A percentile compares a stretch with the other conserved stretches of the same genome.
Conservation (phyloP, 192 early-diverging fungal genomes). For the Coemansia sp. region DNA sequence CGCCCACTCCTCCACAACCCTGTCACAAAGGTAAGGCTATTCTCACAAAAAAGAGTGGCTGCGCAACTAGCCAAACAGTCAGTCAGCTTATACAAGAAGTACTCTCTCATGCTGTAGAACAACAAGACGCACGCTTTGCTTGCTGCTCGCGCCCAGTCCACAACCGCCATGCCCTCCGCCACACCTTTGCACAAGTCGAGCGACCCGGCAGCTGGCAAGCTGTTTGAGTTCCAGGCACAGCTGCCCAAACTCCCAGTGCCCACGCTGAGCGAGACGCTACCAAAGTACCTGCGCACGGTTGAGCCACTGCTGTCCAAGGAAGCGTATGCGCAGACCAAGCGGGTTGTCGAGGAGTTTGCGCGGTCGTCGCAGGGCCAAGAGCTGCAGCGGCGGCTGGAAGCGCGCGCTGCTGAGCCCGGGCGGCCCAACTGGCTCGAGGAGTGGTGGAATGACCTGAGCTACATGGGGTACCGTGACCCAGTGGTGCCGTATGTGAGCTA, state of each 20-base stretch:
- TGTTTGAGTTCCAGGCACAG: slow-evolving; percentile 72
- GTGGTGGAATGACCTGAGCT: slow-evolving; percentile 98
- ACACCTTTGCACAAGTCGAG: slow-evolving; percentile 24
- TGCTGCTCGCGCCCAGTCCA: slow-evolving; percentile 18
- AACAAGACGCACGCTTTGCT: slow-evolving; percentile 13
- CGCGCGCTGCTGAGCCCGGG: slow-evolving; percentile 70
- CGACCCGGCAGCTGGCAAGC: slow-evolving; percentile 56
- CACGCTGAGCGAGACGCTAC: slow-evolving; percentile 75
- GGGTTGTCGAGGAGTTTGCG: slow-evolving; percentile 75
- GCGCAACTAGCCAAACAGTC: not conserved
- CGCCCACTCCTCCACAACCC: slow-evolving; percentile 31
- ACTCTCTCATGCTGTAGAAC: slow-evolving; percentile 8
- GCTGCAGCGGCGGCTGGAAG: slow-evolving; percentile 83
- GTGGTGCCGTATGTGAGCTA: slow-evolving; percentile 96
- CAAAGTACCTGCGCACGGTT: slow-evolving; percentile 80
- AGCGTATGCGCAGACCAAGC: slow-evolving; percentile 71
- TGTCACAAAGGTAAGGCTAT: slow-evolving; percentile 25
- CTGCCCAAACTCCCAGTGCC: slow-evolving; percentile 93
- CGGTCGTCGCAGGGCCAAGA: slow-evolving; percentile 80
- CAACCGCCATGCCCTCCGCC: slow-evolving; percentile 37
- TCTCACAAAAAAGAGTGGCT: not conserved
- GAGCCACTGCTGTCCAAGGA: slow-evolving; percentile 69
- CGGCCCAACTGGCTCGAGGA: slow-evolving; percentile 90
- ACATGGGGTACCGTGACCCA: slow-evolving; percentile 94
- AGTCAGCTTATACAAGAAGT: not conserved